These are phyloP conservation scores for Bipolaris gigantea DNA, from an alignment of 2,329 filamentous ascomycete genomes.

Conservation along the genomic window DNA sequence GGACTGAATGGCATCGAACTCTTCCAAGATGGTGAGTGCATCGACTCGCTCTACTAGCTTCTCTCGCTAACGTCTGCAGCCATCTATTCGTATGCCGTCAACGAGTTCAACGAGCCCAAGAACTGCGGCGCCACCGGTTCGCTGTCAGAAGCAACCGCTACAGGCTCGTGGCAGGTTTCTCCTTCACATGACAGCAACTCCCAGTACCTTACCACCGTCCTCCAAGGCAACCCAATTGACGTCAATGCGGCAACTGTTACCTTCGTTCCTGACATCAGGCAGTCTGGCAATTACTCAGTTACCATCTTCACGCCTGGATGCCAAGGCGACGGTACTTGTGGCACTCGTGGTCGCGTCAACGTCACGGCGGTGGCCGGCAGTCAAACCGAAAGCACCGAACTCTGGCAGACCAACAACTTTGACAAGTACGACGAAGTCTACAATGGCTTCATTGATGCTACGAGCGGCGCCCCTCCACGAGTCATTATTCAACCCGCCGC, in stretches of 20 bases:
- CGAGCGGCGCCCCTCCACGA: conserved; percentile 74
- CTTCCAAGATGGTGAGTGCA: conserved; percentile 66
- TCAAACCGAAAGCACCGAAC: conserved; percentile 54
- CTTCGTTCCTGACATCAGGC: conserved; percentile 80
- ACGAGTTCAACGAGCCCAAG: conserved; percentile 83
- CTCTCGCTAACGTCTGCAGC: conserved; percentile 48
- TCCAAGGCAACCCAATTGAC: conserved; percentile 59
- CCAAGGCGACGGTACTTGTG: conserved; percentile 74
- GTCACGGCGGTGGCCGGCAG: conserved; percentile 71
- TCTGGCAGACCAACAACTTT: conserved; percentile 91
- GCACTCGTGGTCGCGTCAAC: conserved; percentile 75
- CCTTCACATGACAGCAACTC: conserved; percentile 71
- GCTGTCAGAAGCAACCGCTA: conserved; percentile 59
- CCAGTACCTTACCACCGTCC: conserved; percentile 72
- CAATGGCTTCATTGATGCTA: conserved; percentile 79
- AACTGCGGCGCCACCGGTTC: conserved; percentile 70
- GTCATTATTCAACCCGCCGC: conserved; percentile 74
- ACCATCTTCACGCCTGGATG: conserved; percentile 94
- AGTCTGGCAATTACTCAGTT: conserved; percentile 89
- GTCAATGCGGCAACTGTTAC: conserved; percentile 68
- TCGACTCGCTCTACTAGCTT: neutral
- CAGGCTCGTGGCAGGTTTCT: conserved; percentile 73
- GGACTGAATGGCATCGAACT: conserved; percentile 85
- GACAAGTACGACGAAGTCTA: conserved; percentile 97
- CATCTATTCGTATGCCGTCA: conserved; percentile 81